Base-by-base conservation (phyloP, 768 basidiomycete species). In the Heimioporus sp. region DNA sequence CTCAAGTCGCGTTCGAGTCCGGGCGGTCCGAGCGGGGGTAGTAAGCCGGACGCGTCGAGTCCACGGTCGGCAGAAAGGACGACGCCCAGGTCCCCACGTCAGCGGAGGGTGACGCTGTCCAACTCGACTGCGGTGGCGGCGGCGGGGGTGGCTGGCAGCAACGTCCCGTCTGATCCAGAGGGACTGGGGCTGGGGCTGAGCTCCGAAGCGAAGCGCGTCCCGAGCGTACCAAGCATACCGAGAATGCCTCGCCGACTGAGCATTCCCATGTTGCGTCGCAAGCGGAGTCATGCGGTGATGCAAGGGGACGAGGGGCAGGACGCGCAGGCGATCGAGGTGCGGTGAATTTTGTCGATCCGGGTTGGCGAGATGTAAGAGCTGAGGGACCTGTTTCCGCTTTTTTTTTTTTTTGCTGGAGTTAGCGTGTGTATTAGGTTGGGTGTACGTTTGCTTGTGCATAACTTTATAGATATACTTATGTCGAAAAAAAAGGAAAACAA, bases 201-300 rank as follows among this genome's bases (percentile, higher is more conserved):
- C 2, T 36, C 41, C 5, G 48, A 53, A 13, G 39, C 46, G 32
- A 65, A 51, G 51, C 60, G 50, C 5, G 37, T 47, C 6, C 55
- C 62, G 32, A 67, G 58, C 43, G 19, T 56, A 37, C 55, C 62
- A 28, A 67, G 58, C 43, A 19, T 56, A 37, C 67, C 65, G 13
- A 65, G 42, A 51, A 24, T 67, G 15, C 65, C 63, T 2, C 67
- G 63, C 37, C 56, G 61, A 20, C 51, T 67, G 28, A 67, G 67
- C 40, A 67, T 69, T 19, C 65, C 63, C 0, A 53, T 65, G 49
- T 47, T 67, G 37, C 57, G 66, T 16, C 66, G 67, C 21, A 69
- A 65, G 48, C 62, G 63, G n/a, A 53, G 59, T 51, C 56, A 53
- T 42, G 20, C 8, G 49, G 15, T 34, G 54, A 39, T 5, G 41